Conservation (phyloP, 768 basidiomycete species). For the Termitomyces sp. region DNA sequence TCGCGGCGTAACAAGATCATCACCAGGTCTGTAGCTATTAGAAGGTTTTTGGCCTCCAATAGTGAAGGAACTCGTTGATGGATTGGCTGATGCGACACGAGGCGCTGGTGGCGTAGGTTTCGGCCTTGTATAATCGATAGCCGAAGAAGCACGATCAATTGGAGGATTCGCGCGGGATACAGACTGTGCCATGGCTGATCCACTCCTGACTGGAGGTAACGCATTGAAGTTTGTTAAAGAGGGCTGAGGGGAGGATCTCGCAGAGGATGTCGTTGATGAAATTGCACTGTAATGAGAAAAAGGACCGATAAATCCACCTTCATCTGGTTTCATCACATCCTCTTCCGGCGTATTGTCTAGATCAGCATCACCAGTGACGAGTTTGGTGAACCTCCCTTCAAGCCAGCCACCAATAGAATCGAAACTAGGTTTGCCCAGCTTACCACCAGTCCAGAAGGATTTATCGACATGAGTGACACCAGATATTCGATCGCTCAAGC, state of each 20-base stretch:
- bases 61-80: slow-evolving; percentile 45
- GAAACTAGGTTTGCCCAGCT: slow-evolving; percentile 84
- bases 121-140: slow-evolving; percentile 65
- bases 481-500: slow-evolving; percentile 71
- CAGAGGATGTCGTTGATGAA: slow-evolving; percentile 72
- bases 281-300: slow-evolving; percentile 94
- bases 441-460: slow-evolving; percentile 83
- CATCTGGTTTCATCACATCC: slow-evolving; percentile 26
- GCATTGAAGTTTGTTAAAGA: slow-evolving; percentile 35
- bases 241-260: slow-evolving; percentile 71
- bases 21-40: slow-evolving; percentile 25
- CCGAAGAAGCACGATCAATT: slow-evolving; percentile 72
- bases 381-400: slow-evolving; percentile 86
- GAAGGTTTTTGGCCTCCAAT: slow-evolving; percentile 30
- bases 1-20: slow-evolving; percentile 26
- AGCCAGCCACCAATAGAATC: slow-evolving; percentile 91
- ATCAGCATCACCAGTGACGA: slow-evolving; percentile 91
- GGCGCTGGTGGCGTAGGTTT: slow-evolving; percentile 45
- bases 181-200: slow-evolving; percentile 64
- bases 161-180: slow-evolving; percentile 40
- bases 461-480: slow-evolving; percentile 73
- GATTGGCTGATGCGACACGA: slow-evolving; percentile 47
- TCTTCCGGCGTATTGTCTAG: slow-evolving; percentile 34
- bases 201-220: slow-evolving; percentile 51
- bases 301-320: slow-evolving; percentile 59